Conservation (phyloP, 2,329 filamentous ascomycete genomes). For the Colletotrichum theobromicola region DNA sequence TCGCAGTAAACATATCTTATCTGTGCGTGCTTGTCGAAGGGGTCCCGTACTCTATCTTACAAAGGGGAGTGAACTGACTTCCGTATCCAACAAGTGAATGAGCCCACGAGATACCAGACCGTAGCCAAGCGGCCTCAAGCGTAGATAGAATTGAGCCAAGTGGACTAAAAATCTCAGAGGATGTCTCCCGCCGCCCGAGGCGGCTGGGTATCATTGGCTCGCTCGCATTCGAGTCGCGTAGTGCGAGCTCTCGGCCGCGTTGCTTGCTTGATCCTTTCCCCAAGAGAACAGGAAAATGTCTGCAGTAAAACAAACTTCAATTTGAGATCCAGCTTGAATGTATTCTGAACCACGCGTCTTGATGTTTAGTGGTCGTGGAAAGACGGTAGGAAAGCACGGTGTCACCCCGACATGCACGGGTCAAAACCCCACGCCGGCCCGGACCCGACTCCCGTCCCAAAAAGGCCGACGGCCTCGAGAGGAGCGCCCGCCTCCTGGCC, state of each 20-base stretch:
- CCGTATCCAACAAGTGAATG: no score
- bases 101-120: neutral
- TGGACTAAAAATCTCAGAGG: neutral
- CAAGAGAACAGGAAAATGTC: neutral
- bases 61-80: neutral
- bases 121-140: neutral
- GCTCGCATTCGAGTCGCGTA: neutral
- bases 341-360: fast-evolving
- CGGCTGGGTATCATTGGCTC: neutral
- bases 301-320: neutral
- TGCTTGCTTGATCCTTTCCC: fast-evolving
- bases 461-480: no score
- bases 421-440: neutral
- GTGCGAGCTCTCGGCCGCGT: neutral
- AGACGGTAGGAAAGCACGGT: neutral
- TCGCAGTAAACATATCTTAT: neutral
- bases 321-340: fast-evolving
- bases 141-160: neutral
- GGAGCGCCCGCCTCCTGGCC: no score
- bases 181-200: neutral
- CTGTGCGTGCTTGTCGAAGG: neutral
- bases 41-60: fast-evolving
- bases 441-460: neutral
- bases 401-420: neutral
- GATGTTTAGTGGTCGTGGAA: fast-evolving